Percentiles rank a stretch among this genome's conserved stretches.
phyloP scores from a whole-genome alignment of 2,329 filamentous ascomycete genomes.

The Niveomyces coronatus region DNA sequence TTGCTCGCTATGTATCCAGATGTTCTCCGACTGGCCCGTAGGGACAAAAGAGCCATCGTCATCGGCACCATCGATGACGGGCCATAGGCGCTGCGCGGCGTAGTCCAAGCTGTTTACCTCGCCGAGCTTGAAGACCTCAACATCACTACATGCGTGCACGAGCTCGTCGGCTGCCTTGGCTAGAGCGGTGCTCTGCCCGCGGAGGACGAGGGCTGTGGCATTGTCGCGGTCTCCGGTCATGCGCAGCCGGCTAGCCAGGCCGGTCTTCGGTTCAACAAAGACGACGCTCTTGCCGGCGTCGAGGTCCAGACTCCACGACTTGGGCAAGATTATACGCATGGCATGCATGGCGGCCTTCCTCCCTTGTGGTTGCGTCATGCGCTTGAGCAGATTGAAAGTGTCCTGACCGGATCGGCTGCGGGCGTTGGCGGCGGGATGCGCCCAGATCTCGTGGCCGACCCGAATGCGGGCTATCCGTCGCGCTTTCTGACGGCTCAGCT shows the following conservation, averaged over 20 bases:
- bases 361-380: slow-evolving; percentile 23
- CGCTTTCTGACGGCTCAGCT: background rate
- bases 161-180: slow-evolving; percentile 26
- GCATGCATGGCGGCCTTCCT: slow-evolving; percentile 24
- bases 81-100: slow-evolving; percentile 26
- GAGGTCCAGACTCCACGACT: slow-evolving; percentile 24
- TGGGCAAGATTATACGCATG: slow-evolving; percentile 26
- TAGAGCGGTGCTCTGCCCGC: slow-evolving; percentile 21
- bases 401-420: slow-evolving; percentile 10
- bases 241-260: slow-evolving; percentile 22
- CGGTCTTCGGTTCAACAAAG: slow-evolving; percentile 25
- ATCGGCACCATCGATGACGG: slow-evolving; percentile 17
- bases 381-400: slow-evolving; percentile 28
- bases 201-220: slow-evolving; percentile 22
- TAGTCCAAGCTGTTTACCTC: slow-evolving; percentile 25
- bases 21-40: slow-evolving; percentile 15
- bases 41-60: slow-evolving; percentile 16
- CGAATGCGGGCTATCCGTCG: slow-evolving; percentile 7
- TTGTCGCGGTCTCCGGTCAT: slow-evolving; percentile 22
- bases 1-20: slow-evolving; percentile 27
- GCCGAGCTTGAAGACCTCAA: slow-evolving; percentile 27
- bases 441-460: slow-evolving; percentile 3
- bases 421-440: background rate
- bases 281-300: slow-evolving; percentile 21
- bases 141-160: slow-evolving; percentile 19